Evolutionary conservation across 208 protist species (phyloP).

Genomic region (Crithidia acanthocephali): DNA sequence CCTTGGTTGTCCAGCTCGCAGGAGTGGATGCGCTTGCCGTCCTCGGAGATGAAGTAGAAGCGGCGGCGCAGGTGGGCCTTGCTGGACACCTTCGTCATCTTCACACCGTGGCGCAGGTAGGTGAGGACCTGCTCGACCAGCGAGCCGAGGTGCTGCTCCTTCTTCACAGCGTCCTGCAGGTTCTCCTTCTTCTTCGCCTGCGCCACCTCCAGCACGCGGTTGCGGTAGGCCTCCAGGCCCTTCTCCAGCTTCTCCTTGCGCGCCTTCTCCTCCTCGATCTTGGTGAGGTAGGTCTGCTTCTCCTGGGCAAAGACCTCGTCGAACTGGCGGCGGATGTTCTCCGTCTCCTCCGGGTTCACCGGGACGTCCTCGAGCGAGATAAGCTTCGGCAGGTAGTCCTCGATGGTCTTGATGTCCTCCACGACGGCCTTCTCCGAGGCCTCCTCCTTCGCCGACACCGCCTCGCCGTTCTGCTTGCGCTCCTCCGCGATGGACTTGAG

Average conservation of each 20-base stretch:
- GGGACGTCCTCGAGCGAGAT: slow-evolving; percentile 89
- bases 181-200: slow-evolving; percentile 87
- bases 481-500: slow-evolving; percentile 71
- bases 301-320: slow-evolving; percentile 89
- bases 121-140: slow-evolving; percentile 86
- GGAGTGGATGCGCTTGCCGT: slow-evolving; percentile 87
- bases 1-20: slow-evolving; percentile 88
- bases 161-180: slow-evolving; percentile 79
- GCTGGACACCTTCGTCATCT: slow-evolving; percentile 90
- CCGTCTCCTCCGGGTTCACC: slow-evolving; percentile 84
- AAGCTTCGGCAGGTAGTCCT: slow-evolving; percentile 88
- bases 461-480: slow-evolving; percentile 73
- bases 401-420: slow-evolving; percentile 86
- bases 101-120: slow-evolving; percentile 85
- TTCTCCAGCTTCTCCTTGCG: slow-evolving; percentile 91
- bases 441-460: slow-evolving; percentile 69
- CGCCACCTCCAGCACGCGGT: slow-evolving; percentile 75
- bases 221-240: slow-evolving; percentile 83
- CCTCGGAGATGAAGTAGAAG: slow-evolving; percentile 92
- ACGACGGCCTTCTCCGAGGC: slow-evolving; percentile 75
- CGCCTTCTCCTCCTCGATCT: slow-evolving; percentile 85
- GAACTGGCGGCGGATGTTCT: slow-evolving; percentile 88
- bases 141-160: slow-evolving; percentile 82
- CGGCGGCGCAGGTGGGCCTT: slow-evolving; percentile 72
- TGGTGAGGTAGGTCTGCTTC: slow-evolving; percentile 75